These are phyloP conservation scores for Corymbia citriodora DNA, from an alignment of 441 rosid species.

Conservation along the genomic window DNA sequence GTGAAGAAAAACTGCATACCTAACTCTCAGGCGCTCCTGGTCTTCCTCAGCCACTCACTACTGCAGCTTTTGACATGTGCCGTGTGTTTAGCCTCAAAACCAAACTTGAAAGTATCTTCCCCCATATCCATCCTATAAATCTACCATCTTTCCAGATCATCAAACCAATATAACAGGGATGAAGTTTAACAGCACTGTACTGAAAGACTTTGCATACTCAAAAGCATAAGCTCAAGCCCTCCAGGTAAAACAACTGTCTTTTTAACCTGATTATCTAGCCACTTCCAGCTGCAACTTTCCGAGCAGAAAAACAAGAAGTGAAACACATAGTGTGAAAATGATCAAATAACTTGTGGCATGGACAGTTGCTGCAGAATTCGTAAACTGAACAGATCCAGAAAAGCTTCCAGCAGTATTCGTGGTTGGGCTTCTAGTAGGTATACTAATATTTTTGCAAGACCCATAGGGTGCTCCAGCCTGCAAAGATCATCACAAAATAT, in stretches of 20 bases:
- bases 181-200: conserved; percentile 15
- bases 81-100: conserved; percentile 13
- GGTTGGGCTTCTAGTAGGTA: conserved; percentile 43
- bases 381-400: conserved; percentile 83
- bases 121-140: conserved; percentile 11
- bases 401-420: conserved; percentile 54
- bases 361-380: conserved; percentile 46
- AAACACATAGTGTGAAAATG: conserved; percentile 30
- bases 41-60: conserved; percentile 13
- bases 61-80: conserved; percentile 8
- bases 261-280: neutral
- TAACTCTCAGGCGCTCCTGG: conserved; percentile 10
- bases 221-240: neutral
- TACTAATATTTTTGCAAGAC: conserved; percentile 63
- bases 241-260: neutral
- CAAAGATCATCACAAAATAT: conserved; percentile 8
- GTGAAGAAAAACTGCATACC: conserved; percentile 8
- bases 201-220: neutral
- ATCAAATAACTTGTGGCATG: conserved; percentile 23
- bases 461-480: conserved; percentile 87
- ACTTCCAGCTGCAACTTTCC: neutral
- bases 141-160: conserved; percentile 19
- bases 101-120: conserved; percentile 17
- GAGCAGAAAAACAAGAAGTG: conserved; percentile 30
- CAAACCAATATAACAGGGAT: conserved; percentile 13